Evolutionary conservation across 371 early-diverging fungal genomes (phyloP).

Genomic region (Mucor mucedo): DNA sequence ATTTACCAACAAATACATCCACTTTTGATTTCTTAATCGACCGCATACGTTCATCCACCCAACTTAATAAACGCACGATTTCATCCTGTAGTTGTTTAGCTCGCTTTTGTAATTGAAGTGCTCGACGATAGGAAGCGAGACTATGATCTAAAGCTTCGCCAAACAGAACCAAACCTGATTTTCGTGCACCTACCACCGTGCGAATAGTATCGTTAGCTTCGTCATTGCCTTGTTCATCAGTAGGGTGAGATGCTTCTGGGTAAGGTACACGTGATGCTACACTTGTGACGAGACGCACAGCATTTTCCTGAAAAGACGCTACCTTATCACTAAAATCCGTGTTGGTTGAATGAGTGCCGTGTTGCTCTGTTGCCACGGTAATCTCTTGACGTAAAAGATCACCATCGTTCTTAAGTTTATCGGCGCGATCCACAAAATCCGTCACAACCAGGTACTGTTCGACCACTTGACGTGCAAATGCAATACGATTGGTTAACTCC

Average conservation of each 20-base stretch:
- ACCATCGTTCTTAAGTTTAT: constrained; percentile 32
- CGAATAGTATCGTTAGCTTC: constrained; percentile 44
- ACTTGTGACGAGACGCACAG: constrained; percentile 36
- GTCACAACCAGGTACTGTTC: constrained; percentile 48
- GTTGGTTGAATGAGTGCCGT: neutral
- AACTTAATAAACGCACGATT: constrained; percentile 29
- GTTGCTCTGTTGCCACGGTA: constrained; percentile 20
- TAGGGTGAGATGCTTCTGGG: constrained; percentile 34
- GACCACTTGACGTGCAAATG: constrained; percentile 50
- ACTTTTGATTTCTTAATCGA: constrained; percentile 28
- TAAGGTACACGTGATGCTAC: constrained; percentile 39
- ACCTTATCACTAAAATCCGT: constrained; percentile 34
- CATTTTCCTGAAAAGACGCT: constrained; percentile 37
- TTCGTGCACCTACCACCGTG: constrained; percentile 36
- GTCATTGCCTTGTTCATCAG: constrained; percentile 35
- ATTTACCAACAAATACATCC: constrained; percentile 41
- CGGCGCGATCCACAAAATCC: constrained; percentile 41
- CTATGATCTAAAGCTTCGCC: constrained; percentile 47
- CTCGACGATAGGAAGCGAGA: constrained; percentile 39
- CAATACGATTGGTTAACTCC: constrained; percentile 40
- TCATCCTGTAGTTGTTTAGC: constrained; percentile 44
- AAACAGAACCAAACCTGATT: constrained; percentile 39
- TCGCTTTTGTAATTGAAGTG: constrained; percentile 37
- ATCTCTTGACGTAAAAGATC: constrained; percentile 33
- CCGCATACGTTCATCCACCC: constrained; percentile 40